A percentile compares a stretch with the other conserved stretches of the same genome.
phyloP scores from a whole-genome alignment of 768 basidiomycete genomes.

The Chlorophyllum brunneum region DNA sequence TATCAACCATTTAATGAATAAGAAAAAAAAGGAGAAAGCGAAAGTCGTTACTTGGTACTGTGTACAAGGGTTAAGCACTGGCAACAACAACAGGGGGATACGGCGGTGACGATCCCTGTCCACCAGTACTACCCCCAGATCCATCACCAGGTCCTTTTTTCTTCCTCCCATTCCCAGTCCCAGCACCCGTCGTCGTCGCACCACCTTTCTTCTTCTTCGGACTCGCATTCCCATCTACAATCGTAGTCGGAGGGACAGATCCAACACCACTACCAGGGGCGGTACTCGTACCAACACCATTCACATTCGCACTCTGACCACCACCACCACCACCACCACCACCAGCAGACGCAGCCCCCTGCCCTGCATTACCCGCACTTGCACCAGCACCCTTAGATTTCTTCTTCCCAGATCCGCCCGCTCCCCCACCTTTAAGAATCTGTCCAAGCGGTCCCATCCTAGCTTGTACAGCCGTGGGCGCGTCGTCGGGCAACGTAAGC shows the following conservation, averaged over 20 bases:
- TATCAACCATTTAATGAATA: too few species aligned
- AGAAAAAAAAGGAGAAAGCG: neutral
- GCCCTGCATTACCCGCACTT: constrained; percentile 21
- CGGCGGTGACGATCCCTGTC: constrained; percentile 14
- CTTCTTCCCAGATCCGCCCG: constrained; percentile 46
- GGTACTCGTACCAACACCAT: neutral
- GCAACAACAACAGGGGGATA: constrained; percentile 27
- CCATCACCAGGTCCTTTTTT: constrained; percentile 31
- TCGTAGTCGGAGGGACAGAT: constrained; percentile 3
- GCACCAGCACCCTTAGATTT: constrained; percentile 35
- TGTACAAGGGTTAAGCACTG: constrained; percentile 18
- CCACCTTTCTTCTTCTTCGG: constrained; percentile 41
- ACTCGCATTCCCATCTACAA: constrained; percentile 4
- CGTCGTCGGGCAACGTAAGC: constrained; percentile 60
- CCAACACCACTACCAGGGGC: neutral
- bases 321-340: constrained; percentile 16
- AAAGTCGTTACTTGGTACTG: neutral
- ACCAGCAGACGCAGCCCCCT: constrained; percentile 17
- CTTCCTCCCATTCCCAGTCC: constrained; percentile 44
- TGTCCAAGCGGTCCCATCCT: constrained; percentile 83
- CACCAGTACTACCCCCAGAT: constrained; percentile 14
- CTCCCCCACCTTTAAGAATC: constrained; percentile 49
- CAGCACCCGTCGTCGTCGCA: constrained; percentile 28
- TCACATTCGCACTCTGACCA: constrained; percentile 18
- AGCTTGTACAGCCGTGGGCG: constrained; percentile 49